Percentiles rank a stretch among this genome's conserved stretches.
Conservation (phyloP, 495 filamentous ascomycete species). For the Rostrohypoxylon terebratum region DNA sequence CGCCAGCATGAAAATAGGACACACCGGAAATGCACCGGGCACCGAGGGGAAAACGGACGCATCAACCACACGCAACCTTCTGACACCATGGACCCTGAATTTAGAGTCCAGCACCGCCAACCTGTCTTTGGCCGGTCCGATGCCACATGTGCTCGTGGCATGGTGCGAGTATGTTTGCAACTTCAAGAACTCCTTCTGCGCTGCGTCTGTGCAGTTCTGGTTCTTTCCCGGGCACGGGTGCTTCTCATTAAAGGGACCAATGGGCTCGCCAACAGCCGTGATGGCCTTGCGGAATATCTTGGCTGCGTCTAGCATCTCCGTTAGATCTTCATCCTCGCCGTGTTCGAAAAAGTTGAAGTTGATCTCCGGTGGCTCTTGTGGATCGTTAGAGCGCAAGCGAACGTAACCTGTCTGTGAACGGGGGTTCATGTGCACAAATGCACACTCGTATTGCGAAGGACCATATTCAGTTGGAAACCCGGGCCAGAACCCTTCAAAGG, state of each 20-base stretch:
- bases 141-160: conserved; percentile 61
- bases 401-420: conserved; percentile 66
- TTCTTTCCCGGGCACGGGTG: conserved; percentile 57
- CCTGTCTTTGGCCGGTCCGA: conserved; percentile 60
- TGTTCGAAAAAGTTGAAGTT: conserved; percentile 68
- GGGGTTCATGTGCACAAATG: conserved; percentile 61
- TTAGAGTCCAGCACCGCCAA: conserved; percentile 65
- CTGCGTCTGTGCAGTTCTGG: conserved; percentile 54
- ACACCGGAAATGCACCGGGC: conserved; percentile 70
- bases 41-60: conserved; percentile 64
- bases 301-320: conserved; percentile 64
- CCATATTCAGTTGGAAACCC: conserved; percentile 60
- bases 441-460: conserved; percentile 56
- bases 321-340: conserved; percentile 54
- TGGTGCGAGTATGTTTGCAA: conserved; percentile 65
- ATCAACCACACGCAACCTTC: conserved; percentile 66
- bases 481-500: conserved; percentile 63
- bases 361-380: conserved; percentile 66
- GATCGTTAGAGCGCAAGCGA: conserved; percentile 60
- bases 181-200: conserved; percentile 59
- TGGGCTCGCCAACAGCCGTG: conserved; percentile 48
- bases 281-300: conserved; percentile 60
- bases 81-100: conserved; percentile 63
- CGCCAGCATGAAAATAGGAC: conserved; percentile 71
- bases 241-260: conserved; percentile 55